Conservation (phyloP, 1,284 basidiomycete genomes). For the Fomitiporia mediterranea region DNA sequence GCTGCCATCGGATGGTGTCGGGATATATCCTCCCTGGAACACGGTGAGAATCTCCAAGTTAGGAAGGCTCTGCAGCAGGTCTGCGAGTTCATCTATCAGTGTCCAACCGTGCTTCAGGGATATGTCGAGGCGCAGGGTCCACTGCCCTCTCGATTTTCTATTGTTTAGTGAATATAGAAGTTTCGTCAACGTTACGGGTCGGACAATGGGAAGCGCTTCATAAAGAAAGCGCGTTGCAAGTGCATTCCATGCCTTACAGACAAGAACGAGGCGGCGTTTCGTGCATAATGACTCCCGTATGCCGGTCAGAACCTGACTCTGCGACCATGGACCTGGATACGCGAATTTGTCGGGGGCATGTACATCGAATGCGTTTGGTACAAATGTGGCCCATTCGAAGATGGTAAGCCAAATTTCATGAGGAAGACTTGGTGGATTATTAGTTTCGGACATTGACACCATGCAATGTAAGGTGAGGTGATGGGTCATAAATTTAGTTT, state of each 20-base stretch:
- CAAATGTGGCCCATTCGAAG: constrained; percentile 30
- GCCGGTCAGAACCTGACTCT: constrained; percentile 12
- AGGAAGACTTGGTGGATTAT: constrained; percentile 27
- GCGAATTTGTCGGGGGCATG: constrained; percentile 26
- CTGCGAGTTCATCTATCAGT: neutral
- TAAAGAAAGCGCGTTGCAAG: constrained; percentile 33
- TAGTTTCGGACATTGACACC: no score
- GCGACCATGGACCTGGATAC: constrained; percentile 15
- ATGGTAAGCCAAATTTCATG: constrained; percentile 35
- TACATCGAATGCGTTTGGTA: constrained; percentile 28
- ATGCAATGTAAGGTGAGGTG: no score
- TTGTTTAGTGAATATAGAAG: neutral
- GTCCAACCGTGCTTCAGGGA: neutral
- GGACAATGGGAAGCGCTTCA: neutral
- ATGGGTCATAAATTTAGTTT: no score
- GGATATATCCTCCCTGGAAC: neutral
- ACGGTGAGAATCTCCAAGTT: neutral
- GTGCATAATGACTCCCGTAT: constrained; percentile 28
- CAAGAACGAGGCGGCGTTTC: constrained; percentile 33
- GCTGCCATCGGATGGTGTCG: neutral
- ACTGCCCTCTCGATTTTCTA: neutral
- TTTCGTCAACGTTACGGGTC: neutral
- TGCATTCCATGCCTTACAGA: constrained; percentile 36
- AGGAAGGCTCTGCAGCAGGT: neutral
- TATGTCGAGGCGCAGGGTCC: constrained; percentile 3